These are phyloP conservation scores for Suhomyces guaymorum DNA, from an alignment of 1,139 yeast species.

Conservation along the genomic window DNA sequence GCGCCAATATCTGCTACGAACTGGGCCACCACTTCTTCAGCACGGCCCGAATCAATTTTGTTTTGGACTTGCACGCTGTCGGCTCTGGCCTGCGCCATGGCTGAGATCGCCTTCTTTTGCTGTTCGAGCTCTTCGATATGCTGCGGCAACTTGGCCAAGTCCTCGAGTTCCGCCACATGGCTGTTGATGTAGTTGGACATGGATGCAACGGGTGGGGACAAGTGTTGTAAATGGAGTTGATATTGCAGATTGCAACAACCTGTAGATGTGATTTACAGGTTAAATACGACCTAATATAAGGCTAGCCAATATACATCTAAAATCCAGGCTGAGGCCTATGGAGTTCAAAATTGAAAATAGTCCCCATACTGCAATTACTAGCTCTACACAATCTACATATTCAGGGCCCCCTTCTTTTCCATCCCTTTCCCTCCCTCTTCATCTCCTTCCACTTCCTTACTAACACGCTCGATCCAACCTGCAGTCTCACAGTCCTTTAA, in stretches of 20 bases:
- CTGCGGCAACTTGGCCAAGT: conserved; percentile 26
- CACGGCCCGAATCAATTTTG: conserved; percentile 1
- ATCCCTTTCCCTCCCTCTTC: no score
- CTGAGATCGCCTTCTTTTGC: conserved; percentile 17
- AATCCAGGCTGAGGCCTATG: no score
- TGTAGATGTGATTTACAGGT: no score
- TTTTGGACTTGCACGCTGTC: conserved; percentile 1
- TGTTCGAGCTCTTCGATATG: conserved; percentile 23
- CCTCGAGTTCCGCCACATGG: conserved; percentile 29
- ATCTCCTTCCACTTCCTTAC: background rate
- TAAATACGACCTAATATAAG: no score
- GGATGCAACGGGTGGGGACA: background rate
- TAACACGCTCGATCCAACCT: conserved; percentile 1
- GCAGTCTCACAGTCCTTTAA: background rate
- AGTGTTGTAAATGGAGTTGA: background rate
- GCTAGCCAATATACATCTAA: no score
- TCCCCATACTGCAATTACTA: no score
- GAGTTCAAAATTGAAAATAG: no score
- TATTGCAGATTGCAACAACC: background rate
- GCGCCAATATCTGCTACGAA: conserved; percentile 7
- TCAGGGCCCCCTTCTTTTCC: no score
- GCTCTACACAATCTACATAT: no score
- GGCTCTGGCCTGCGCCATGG: conserved; percentile 12
- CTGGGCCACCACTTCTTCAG: conserved; percentile 4
- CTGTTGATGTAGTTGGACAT: conserved; percentile 31